Evolutionary conservation across 768 basidiomycete genomes (phyloP).

Genomic region (Rhodotorula toruloides): DNA sequence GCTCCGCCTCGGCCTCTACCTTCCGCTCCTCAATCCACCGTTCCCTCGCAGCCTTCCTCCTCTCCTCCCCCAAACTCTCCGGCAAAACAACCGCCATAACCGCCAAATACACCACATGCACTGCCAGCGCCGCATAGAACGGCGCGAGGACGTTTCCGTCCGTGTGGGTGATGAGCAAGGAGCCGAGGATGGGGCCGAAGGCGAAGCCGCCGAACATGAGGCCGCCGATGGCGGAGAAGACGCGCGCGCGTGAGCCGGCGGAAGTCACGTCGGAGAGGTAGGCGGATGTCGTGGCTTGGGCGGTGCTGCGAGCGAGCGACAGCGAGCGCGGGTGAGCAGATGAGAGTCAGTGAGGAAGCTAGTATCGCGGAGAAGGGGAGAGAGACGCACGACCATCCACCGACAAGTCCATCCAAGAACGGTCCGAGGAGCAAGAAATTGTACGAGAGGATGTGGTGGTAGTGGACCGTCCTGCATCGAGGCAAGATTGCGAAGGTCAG

Average conservation of each 20-base stretch:
- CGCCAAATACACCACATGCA: conserved; percentile 42
- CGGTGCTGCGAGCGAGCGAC: background rate
- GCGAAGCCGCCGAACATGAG: conserved; percentile 49
- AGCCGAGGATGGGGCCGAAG: conserved; percentile 43
- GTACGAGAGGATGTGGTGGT: conserved; percentile 33
- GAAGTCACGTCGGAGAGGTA: conserved; percentile 47
- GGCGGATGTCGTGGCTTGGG: conserved; percentile 15
- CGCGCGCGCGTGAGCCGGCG: conserved; percentile 41
- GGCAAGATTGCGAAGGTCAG: background rate
- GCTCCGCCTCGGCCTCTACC: background rate
- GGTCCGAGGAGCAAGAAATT: conserved; percentile 48
- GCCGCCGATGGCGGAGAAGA: conserved; percentile 45
- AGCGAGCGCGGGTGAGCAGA: background rate
- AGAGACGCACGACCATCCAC: conserved; percentile 43
- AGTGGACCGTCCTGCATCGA: conserved; percentile 27
- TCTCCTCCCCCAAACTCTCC: conserved; percentile 47
- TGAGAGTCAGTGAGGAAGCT: background rate
- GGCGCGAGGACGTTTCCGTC: conserved; percentile 36
- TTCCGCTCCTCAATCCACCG: conserved; percentile 13
- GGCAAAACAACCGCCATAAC: conserved; percentile 46
- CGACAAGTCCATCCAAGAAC: conserved; percentile 47
- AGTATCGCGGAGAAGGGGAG: no score
- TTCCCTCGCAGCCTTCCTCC: conserved; percentile 39
- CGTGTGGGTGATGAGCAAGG: background rate
- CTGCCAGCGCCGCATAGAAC: conserved; percentile 47